Evolutionary conservation across 2,329 filamentous ascomycete genomes (phyloP).

Genomic region (Trichoderma arundinaceum): DNA sequence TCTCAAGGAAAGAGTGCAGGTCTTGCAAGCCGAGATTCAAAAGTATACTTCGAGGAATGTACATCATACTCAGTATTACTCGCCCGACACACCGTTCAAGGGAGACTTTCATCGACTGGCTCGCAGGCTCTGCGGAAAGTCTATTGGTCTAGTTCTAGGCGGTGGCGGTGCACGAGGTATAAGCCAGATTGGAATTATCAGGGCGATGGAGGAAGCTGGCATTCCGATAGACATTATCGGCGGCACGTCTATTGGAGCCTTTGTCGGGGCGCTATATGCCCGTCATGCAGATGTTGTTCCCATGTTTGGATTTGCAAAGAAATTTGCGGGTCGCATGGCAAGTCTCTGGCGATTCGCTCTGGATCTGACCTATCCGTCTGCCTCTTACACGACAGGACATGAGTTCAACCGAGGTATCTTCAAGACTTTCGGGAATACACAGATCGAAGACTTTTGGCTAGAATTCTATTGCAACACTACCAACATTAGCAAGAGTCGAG

Average conservation of each 20-base stretch:
- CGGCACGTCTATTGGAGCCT: slow-evolving; percentile 94
- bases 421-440: slow-evolving; percentile 95
- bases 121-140: slow-evolving; percentile 87
- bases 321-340: slow-evolving; percentile 97
- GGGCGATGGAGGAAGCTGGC: slow-evolving; percentile 92
- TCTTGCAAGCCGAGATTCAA: slow-evolving; percentile 94
- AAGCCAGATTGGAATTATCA: slow-evolving; percentile 90
- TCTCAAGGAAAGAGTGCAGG: slow-evolving; percentile 90
- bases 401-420: slow-evolving; percentile 99
- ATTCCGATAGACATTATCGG: slow-evolving; percentile 96
- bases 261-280: slow-evolving; percentile 93
- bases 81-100: slow-evolving; percentile 90
- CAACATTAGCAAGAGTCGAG: slow-evolving; percentile 92
- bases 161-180: slow-evolving; percentile 93
- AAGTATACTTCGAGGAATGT: slow-evolving; percentile 96
- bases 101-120: slow-evolving; percentile 95
- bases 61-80: slow-evolving; percentile 87
- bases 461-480: slow-evolving; percentile 99
- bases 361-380: slow-evolving; percentile 93
- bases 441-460: slow-evolving; percentile 99
- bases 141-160: slow-evolving; percentile 90
- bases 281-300: slow-evolving; percentile 96
- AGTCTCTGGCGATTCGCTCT: slow-evolving; percentile 99
- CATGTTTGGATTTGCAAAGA: slow-evolving; percentile 96
- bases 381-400: slow-evolving; percentile 96